These are phyloP conservation scores for Aspergillus homomorphus DNA, from an alignment of 495 filamentous ascomycete genomes.

Conservation along the genomic window DNA sequence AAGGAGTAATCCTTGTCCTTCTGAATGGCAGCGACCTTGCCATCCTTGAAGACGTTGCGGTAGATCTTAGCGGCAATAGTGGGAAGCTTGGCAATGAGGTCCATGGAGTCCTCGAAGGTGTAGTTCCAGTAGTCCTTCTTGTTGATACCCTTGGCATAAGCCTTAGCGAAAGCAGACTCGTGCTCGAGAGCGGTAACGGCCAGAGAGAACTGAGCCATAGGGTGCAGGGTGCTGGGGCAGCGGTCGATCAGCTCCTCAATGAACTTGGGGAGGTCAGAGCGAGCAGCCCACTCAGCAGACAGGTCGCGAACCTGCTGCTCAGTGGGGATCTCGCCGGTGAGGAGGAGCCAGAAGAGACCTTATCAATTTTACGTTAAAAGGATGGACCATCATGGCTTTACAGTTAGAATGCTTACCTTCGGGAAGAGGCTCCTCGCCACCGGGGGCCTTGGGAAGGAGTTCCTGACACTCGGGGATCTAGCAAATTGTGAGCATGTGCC, in stretches of 20 bases:
- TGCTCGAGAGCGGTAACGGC: slow-evolving; percentile 97
- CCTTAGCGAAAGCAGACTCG: slow-evolving; percentile 94
- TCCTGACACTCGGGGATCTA: slow-evolving; percentile 97
- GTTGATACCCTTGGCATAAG: slow-evolving; percentile 96
- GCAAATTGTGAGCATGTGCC: slow-evolving; percentile 19
- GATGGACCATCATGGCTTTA: neutral
- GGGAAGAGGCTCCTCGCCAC: slow-evolving; percentile 91
- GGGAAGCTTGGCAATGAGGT: slow-evolving; percentile 98
- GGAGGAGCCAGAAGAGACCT: slow-evolving; percentile 96
- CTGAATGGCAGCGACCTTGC: slow-evolving; percentile 91
- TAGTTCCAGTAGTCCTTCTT: slow-evolving; percentile 99
- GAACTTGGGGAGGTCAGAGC: slow-evolving; percentile 93
- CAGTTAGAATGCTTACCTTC: slow-evolving; percentile 53
- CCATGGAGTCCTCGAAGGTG: slow-evolving; percentile 99
- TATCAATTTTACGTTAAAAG: neutral
- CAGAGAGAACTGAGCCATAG: slow-evolving; percentile 98
- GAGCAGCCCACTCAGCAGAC: slow-evolving; percentile 97
- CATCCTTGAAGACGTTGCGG: slow-evolving; percentile 99
- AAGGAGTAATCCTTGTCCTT: slow-evolving; percentile 98
- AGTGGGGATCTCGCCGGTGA: slow-evolving; percentile 93
- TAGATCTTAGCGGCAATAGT: slow-evolving; percentile 98
- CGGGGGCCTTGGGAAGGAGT: slow-evolving; percentile 91
- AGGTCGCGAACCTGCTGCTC: slow-evolving; percentile 97
- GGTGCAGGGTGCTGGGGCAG: slow-evolving; percentile 96
- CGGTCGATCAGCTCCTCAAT: slow-evolving; percentile 99